These are phyloP conservation scores for Rhododendron kiyosumense DNA, from an alignment of 148 eudicot species.

Conservation along the genomic window DNA sequence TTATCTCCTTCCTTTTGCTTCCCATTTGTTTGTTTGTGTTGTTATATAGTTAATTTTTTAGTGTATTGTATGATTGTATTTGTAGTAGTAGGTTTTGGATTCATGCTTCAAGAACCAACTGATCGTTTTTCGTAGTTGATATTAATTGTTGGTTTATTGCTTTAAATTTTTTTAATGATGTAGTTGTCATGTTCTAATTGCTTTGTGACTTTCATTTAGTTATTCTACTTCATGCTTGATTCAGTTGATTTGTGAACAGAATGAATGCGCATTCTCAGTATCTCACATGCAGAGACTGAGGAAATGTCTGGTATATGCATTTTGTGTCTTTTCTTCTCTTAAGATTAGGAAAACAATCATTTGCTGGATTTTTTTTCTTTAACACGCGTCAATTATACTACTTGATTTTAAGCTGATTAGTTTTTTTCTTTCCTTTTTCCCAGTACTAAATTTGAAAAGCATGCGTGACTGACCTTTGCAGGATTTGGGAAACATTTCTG, in stretches of 20 bases:
- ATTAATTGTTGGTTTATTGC: not conserved
- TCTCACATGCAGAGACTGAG: not conserved
- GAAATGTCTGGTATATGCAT: not conserved
- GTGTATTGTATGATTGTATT: not conserved
- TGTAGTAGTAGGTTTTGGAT: not conserved
- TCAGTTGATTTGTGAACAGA: not conserved
- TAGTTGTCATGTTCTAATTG: not conserved
- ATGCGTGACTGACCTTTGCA: constrained; percentile 2
- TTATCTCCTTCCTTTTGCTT: not conserved
- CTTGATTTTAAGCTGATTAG: not conserved
- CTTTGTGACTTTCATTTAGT: not conserved
- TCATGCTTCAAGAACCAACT: not conserved
- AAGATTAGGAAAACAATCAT: not conserved
- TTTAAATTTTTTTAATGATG: not conserved
- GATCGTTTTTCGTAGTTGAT: not conserved
- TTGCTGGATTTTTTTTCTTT: not conserved
- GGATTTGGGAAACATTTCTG: constrained; percentile 21
- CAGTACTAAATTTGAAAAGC: not conserved
- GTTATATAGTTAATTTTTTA: not conserved
- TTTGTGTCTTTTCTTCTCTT: not conserved
- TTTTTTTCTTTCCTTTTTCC: not conserved
- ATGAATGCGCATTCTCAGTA: not conserved
- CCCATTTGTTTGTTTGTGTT: not conserved
- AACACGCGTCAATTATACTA: not conserved
- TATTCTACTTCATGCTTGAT: not conserved